These are phyloP conservation scores for Annulohypoxylon nitens DNA, from an alignment of 495 filamentous ascomycete genomes.

Conservation along the genomic window DNA sequence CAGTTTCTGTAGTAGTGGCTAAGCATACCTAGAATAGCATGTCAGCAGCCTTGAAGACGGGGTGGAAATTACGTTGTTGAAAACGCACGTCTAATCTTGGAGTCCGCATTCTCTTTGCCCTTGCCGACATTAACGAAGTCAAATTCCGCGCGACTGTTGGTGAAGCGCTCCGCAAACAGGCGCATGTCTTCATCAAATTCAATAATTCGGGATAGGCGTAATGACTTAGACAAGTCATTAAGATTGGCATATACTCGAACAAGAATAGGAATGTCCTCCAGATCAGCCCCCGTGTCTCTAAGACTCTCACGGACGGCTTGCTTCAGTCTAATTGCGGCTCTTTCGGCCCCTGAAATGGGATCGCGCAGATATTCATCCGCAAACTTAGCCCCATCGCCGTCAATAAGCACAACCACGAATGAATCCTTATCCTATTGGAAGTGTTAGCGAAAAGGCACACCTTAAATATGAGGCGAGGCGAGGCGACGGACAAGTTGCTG, in stretches of 20 bases:
- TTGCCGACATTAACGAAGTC: slow-evolving; percentile 55
- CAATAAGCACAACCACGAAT: slow-evolving; percentile 53
- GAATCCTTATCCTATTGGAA: slow-evolving; percentile 43
- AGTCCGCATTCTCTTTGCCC: slow-evolving; percentile 53
- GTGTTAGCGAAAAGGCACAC: slow-evolving; percentile 23
- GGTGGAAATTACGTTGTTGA: neutral
- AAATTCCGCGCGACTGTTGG: slow-evolving; percentile 51
- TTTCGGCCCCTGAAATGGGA: slow-evolving; percentile 45
- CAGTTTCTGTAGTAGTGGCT: slow-evolving; percentile 51
- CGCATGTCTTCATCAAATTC: slow-evolving; percentile 49
- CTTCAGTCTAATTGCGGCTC: slow-evolving; percentile 49
- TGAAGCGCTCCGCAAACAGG: slow-evolving; percentile 51
- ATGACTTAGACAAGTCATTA: slow-evolving; percentile 50
- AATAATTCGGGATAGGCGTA: slow-evolving; percentile 49
- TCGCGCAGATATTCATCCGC: slow-evolving; percentile 51
- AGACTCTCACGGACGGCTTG: slow-evolving; percentile 48
- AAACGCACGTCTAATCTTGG: slow-evolving; percentile 52
- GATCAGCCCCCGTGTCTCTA: slow-evolving; percentile 42
- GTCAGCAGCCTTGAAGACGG: slow-evolving; percentile 16
- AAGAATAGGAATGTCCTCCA: slow-evolving; percentile 51
- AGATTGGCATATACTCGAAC: slow-evolving; percentile 53
- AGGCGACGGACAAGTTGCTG: slow-evolving; percentile 47
- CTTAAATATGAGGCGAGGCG: neutral
- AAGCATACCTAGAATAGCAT: slow-evolving; percentile 44
- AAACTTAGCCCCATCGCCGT: slow-evolving; percentile 54